Evolutionary conservation across 1,284 basidiomycete genomes (phyloP).

Genomic region (Ceratobasidium sp.): DNA sequence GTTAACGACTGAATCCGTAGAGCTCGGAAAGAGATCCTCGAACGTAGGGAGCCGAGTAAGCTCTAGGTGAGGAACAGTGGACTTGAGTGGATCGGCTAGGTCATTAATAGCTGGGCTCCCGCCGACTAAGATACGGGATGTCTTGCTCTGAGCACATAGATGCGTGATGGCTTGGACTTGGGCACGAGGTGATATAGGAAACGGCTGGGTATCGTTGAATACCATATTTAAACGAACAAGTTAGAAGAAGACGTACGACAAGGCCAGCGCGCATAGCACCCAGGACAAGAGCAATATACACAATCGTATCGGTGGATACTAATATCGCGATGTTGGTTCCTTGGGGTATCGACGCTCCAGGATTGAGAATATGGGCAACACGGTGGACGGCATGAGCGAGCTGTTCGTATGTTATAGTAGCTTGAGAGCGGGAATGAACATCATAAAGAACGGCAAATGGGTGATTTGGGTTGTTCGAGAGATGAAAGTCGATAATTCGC

Average conservation of each 20-base stretch:
- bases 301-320: constrained; percentile 13
- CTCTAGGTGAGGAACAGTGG: neutral
- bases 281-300: constrained; percentile 4
- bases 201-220: neutral
- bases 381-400: constrained; percentile 17
- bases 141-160: constrained; percentile 2
- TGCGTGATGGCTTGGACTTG: constrained; percentile 13
- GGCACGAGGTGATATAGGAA: constrained; percentile 34
- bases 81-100: neutral
- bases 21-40: neutral
- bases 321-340: constrained; percentile 21
- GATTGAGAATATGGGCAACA: constrained; percentile 10
- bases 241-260: neutral
- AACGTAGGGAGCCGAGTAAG: neutral
- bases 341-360: neutral
- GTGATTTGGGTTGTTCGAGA: constrained; percentile 16
- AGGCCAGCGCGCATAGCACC: constrained; percentile 25
- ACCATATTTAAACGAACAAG: neutral
- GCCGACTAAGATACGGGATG: neutral
- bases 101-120: constrained; percentile 17
- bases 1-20: neutral
- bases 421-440: neutral
- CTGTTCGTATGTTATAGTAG: constrained; percentile 10
- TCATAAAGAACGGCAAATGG: constrained; percentile 18
- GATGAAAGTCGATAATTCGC: constrained; percentile 17